Evolutionary conservation across 352 stramenopile species (phyloP).

Genomic region (Aphanomyces cochlioides): DNA sequence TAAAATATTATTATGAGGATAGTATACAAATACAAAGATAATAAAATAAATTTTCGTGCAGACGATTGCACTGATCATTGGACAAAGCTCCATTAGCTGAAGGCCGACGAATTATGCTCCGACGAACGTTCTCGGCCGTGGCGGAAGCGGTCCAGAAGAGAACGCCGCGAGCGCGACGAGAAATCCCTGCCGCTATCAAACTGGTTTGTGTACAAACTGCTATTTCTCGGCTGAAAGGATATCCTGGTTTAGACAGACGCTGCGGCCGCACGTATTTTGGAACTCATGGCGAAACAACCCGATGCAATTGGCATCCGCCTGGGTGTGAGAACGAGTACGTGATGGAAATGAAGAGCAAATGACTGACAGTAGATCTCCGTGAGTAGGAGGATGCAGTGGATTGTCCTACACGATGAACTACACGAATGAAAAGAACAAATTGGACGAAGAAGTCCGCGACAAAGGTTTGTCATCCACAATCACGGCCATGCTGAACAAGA

Average conservation of each 20-base stretch:
- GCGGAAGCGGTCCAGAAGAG: neutral
- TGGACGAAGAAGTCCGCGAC: conserved; percentile 92
- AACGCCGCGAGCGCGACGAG: conserved; percentile 13
- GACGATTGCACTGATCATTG: neutral
- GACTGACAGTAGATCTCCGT: neutral
- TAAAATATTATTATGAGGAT: too few relatives aligned
- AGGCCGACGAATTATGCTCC: too few relatives aligned
- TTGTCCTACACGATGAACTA: conserved; percentile 99
- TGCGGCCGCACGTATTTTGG: conserved; percentile 81
- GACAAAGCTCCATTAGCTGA: neutral
- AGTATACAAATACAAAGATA: too few relatives aligned
- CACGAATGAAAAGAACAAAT: conserved; percentile 90
- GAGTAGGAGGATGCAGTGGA: conserved; percentile 94
- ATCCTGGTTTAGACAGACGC: conserved; percentile 67
- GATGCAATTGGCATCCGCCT: conserved; percentile 94
- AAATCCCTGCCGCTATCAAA: conserved; percentile 27
- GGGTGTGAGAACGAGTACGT: conserved; percentile 90
- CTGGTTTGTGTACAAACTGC: conserved; percentile 24
- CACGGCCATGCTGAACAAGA: too few relatives aligned
- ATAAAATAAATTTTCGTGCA: too few relatives aligned
- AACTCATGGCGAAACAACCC: conserved; percentile 77
- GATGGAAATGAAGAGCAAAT: neutral
- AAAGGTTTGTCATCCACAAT: conserved; percentile 45
- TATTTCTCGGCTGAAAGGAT: neutral
- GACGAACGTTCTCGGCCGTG: neutral